Conservation (phyloP, 495 filamentous ascomycete genomes). For the Hypoxylon perforatum region DNA sequence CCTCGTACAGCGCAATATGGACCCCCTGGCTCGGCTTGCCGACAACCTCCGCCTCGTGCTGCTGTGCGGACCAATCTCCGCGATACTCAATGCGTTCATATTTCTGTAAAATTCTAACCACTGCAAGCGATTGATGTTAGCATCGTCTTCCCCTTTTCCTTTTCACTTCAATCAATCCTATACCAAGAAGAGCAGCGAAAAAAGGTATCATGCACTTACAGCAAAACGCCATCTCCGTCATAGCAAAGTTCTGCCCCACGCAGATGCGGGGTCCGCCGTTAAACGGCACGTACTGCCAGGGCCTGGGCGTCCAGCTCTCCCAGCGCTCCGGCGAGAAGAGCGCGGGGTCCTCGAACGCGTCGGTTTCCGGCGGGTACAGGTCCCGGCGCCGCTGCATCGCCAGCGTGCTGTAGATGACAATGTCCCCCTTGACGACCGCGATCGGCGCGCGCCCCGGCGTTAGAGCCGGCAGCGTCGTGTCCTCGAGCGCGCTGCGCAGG, state of each 20-base stretch:
- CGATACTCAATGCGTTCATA: constrained; percentile 65
- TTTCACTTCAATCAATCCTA: too few species aligned
- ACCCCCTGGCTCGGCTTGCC: constrained; percentile 53
- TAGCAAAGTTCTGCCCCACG: constrained; percentile 64
- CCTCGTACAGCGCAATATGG: constrained; percentile 51
- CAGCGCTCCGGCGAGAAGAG: constrained; percentile 68
- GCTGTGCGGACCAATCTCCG: constrained; percentile 55
- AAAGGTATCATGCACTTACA: constrained; percentile 44
- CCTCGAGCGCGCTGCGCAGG: constrained; percentile 53
- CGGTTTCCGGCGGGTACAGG: constrained; percentile 55
- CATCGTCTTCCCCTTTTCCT: neutral
- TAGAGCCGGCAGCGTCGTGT: constrained; percentile 58
- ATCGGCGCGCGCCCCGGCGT: constrained; percentile 52
- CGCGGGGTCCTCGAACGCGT: constrained; percentile 58
- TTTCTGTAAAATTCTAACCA: constrained; percentile 69
- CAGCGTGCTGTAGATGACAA: constrained; percentile 56
- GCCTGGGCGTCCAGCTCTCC: constrained; percentile 62
- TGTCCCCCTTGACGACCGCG: constrained; percentile 48
- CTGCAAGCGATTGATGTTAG: constrained; percentile 29
- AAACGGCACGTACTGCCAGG: constrained; percentile 72
- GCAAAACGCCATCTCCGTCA: constrained; percentile 64
- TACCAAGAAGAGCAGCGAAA: too few species aligned
- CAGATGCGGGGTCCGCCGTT: constrained; percentile 69
- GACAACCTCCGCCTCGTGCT: constrained; percentile 53
- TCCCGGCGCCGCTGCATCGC: constrained; percentile 65